Base-by-base conservation (phyloP, 163 green algal species). In the Chloromonas sp. region DNA sequence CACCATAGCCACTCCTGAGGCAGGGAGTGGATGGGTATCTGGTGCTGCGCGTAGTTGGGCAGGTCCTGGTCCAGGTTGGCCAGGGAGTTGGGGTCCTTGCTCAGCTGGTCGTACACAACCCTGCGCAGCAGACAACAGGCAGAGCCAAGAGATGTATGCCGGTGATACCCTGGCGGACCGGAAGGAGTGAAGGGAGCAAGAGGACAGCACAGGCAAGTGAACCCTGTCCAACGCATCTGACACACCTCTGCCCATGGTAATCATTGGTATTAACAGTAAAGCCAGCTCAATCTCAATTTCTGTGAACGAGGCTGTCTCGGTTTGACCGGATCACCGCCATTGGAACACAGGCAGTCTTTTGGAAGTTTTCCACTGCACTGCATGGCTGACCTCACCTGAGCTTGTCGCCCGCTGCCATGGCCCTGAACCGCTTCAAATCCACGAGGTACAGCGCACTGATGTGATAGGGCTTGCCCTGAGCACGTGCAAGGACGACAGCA, bases 371-470 rank as follows among this genome's bases (percentile, higher is more conserved):
- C 36, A 36, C 36, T 36, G 36, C 36, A 36, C 36, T 36, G 36
- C 36, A 59, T 36, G 36, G 95, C 95, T 58, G 91, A 5, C 36
- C 82, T 36, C 71, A 85, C 82, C 82, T 57, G 11, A 87, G 81
- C 14, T 87, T 86, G 86, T 87, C 87, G 80, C 87, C 88, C 58
- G 88, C 88, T 11, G 88, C 89, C 57, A 88, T 92, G 59, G 91
- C 86, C 57, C 95, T 87, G 88, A 99, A 98, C 15, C 92, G 88
- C 80, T 94, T 91, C 14, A 99, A 90, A 90, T 99, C 96, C 1
- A 99, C 95, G 11, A 99, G 92, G 87, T 99, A 99, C 0, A 99
- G 94, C 14, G 97, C 97, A 3, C 92, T 96, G 86, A 99, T 99
- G 93, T 99, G 97, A 90, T 99, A 99, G 2, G 96, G 95, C 83